Evolutionary conservation across 108 stramenopile genomes (phyloP).

Genomic region (Aurantiochytrium sp.): DNA sequence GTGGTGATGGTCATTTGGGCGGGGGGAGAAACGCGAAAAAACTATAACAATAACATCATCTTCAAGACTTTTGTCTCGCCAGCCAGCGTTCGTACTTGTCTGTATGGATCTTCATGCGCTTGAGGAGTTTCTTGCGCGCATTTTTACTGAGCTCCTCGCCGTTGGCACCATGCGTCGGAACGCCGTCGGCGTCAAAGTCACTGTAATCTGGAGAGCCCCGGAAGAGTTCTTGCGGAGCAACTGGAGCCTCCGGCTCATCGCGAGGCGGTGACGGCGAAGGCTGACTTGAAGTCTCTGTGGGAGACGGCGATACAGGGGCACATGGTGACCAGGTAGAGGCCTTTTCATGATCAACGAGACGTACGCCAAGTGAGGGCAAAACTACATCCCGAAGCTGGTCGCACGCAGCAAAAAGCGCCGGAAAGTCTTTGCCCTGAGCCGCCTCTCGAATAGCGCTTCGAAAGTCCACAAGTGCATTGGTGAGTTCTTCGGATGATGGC

Average conservation of each 20-base stretch:
- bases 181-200: conserved; percentile 52
- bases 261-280: too few relatives aligned
- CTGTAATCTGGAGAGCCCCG: conserved; percentile 38
- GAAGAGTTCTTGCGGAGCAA: conserved; percentile 39
- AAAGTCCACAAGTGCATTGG: conserved; percentile 60
- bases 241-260: conserved; percentile 26
- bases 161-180: conserved; percentile 43
- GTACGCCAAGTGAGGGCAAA: conserved; percentile 75
- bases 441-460: conserved; percentile 64
- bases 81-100: conserved; percentile 40
- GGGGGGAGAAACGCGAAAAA: too few relatives aligned
- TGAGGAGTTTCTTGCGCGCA: conserved; percentile 44
- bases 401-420: conserved; percentile 55
- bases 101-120: conserved; percentile 41
- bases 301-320: not conserved
- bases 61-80: not conserved
- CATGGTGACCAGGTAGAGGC: conserved; percentile 1
- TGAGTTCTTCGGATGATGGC: not conserved
- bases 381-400: conserved; percentile 78
- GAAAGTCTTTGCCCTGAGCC: conserved; percentile 49
- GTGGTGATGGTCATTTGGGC: too few relatives aligned
- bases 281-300: too few relatives aligned
- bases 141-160: conserved; percentile 43
- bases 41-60: too few relatives aligned
- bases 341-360: conserved; percentile 64